Base-by-base conservation (phyloP, 495 filamentous ascomycete genomes). In the Hypoxylon subgilvum region DNA sequence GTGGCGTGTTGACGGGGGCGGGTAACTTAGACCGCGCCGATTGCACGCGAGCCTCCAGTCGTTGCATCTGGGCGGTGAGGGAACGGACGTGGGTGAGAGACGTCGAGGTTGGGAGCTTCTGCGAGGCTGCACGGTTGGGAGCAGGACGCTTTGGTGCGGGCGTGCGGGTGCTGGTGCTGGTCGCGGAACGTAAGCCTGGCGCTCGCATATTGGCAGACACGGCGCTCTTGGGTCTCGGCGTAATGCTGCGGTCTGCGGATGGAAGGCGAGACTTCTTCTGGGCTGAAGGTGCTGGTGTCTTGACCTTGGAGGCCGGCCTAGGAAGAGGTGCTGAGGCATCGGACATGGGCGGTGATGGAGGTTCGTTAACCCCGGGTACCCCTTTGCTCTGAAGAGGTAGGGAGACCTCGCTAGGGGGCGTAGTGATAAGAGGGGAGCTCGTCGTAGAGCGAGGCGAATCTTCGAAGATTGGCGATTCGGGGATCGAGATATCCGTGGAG, bases 31-130 rank as follows among this genome's bases (percentile, higher is more conserved):
- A 96, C 57, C 91, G 85, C 18, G 89, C 94, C n/a, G 88, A 90
- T 41, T 97, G 92, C 5, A 98, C 92, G 23, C 93, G 82, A 52
- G 92, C 88, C 71, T 97, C 95, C 32, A 98, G 84, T 57, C 88
- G 86, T 71, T 96, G 91, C 95, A 98, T 97, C 73, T 97, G 94
- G 17, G 90, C 92, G 51, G 93, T 94, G 47, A 98, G 83, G 2
- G 86, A 87, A 19, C 94, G 91, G 66, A 97, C 93, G 66, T 98
- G 94, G 51, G 88, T 88, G 23, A 98, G 82, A 3, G 95, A 97
- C 28, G 85, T 88, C 13, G 95, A 96, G 28, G 88, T 80, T 22
- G 91, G 88, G 18, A 95, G 52, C 47, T 65, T 76, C 52, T 79
- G 68, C 32, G 77, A 72, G 3, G 68, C 63, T 25, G 70, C 60